Base-by-base conservation (phyloP, 148 eudicot species). In the Heliamphora exappendiculata region DNA sequence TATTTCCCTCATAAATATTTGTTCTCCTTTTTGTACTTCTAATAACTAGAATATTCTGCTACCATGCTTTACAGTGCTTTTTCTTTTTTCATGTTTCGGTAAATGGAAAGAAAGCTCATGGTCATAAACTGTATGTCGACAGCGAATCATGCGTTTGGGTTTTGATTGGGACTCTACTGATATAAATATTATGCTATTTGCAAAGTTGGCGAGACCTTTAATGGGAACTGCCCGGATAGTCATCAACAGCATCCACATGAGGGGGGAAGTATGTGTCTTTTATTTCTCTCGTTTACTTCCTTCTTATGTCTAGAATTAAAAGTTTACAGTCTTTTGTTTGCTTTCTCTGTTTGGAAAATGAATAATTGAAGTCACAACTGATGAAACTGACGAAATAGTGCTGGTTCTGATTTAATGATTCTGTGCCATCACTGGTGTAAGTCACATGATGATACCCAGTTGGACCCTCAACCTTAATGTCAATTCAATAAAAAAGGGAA, bases 201-300 rank as follows among this genome's bases (percentile, higher is more conserved):
- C 98, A 58, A 96, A 96, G 90, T 81, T 96, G 81, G 90, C 92
- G 59, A 89, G 85, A 85, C 98, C 98, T 55, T 82, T 91, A 20
- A 87, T 84, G 83, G 99, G 98, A 78, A 89, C 99, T 82, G 99
- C 99, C 69, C 89, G 98, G 53, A 96, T 96, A 63, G 88, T 86
- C 67, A 80, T 96, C 70, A 96, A 91, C 81, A 83, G 86, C 80
- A 84, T 96, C 82, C 94, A 87, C 83, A 84, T 96, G 74, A 93
- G 91, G 95, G 99, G 98, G 80, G 97, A 96, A 81, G 99, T 96
- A 91, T 62, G 99, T 86, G 58, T 24, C 53, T 62, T 53, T 54
- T 44, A 26, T 64, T 39, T 66, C 54, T 49, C 51, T 28, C 0
- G 2, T 31, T 67, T 45, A 28, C 72, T 67, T 45, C 20, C 69